These are phyloP conservation scores for Somion occarium DNA, from an alignment of 1,284 basidiomycete species.

Conservation along the genomic window DNA sequence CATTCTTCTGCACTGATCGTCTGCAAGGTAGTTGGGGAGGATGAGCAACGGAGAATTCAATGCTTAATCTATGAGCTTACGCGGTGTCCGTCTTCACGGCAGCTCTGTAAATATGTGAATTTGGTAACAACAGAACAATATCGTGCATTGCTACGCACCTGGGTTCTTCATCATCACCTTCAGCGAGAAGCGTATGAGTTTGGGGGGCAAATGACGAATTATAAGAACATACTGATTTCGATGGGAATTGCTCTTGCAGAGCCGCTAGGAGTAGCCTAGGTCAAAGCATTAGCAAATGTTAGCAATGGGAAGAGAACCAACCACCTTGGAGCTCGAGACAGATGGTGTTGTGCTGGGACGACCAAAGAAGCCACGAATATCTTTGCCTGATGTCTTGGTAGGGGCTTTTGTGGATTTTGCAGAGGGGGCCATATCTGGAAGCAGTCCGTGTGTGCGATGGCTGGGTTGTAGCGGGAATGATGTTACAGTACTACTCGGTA, in stretches of 20 bases:
- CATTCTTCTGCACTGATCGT: neutral
- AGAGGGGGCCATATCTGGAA: neutral
- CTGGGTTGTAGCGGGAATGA: neutral
- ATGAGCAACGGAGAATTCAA: too few relatives aligned
- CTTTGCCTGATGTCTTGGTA: constrained; percentile 11
- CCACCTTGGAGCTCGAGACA: constrained; percentile 1
- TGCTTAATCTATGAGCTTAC: too few relatives aligned
- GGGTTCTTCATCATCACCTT: constrained; percentile 5
- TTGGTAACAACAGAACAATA: too few relatives aligned
- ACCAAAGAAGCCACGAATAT: constrained; percentile 17
- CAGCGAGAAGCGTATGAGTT: neutral
- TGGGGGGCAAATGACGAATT: neutral
- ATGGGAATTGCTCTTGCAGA: constrained; percentile 9
- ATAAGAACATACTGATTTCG: constrained; percentile 13
- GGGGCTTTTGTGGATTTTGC: constrained; percentile 4
- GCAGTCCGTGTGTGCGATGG: neutral
- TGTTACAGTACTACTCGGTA: neutral
- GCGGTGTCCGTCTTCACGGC: too few relatives aligned
- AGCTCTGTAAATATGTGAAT: too few relatives aligned
- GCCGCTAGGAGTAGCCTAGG: neutral
- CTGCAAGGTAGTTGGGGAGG: too few relatives aligned
- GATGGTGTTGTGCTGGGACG: constrained; percentile 2
- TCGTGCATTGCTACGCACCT: neutral
- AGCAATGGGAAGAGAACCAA: neutral
- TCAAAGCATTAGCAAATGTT: neutral